Evolutionary conservation across 2,329 filamentous ascomycete species (phyloP).

Genomic region (Sphaerulina musiva): DNA sequence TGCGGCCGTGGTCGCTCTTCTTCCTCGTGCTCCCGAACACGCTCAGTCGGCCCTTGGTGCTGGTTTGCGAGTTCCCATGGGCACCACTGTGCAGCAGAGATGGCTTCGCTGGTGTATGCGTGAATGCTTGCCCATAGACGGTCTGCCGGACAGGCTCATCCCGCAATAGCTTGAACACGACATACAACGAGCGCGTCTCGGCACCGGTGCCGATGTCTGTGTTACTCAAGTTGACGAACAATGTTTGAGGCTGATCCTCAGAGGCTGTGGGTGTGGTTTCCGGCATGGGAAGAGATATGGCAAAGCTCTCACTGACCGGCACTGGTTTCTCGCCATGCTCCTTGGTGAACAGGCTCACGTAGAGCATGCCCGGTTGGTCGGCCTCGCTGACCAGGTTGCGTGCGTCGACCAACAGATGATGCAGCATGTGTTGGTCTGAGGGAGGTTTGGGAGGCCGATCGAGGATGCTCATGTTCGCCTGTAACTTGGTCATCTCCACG

Average conservation of each 20-base stretch:
- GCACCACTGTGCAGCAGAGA: conserved; percentile 14
- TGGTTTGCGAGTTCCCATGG: conserved; percentile 22
- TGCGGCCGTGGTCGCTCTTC: conserved; percentile 20
- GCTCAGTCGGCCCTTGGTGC: conserved; percentile 41
- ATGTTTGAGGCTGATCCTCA: conserved; percentile 66
- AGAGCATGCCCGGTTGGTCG: conserved; percentile 67
- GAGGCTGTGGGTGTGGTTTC: conserved; percentile 62
- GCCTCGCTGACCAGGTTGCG: conserved; percentile 73
- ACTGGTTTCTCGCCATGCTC: conserved; percentile 55
- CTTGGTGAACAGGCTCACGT: conserved; percentile 71
- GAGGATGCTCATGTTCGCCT: conserved; percentile 92
- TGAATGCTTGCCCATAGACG: conserved; percentile 21
- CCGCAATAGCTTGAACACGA: conserved; percentile 73
- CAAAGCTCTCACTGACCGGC: conserved; percentile 75
- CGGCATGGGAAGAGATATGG: conserved; percentile 67
- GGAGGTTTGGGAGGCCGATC: conserved; percentile 68
- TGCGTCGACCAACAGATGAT: conserved; percentile 78
- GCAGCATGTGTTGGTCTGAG: conserved; percentile 64
- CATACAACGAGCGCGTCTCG: conserved; percentile 65
- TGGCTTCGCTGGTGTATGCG: conserved; percentile 14
- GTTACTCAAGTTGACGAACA: conserved; percentile 80
- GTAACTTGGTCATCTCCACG: conserved; percentile 80
- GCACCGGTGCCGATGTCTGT: conserved; percentile 62
- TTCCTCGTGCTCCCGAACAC: conserved; percentile 62
- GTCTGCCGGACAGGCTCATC: conserved; percentile 40